Percentiles rank a stretch among this genome's conserved stretches.
Conservation (phyloP, 306 rosid species). For the Sophora flavescens region DNA sequence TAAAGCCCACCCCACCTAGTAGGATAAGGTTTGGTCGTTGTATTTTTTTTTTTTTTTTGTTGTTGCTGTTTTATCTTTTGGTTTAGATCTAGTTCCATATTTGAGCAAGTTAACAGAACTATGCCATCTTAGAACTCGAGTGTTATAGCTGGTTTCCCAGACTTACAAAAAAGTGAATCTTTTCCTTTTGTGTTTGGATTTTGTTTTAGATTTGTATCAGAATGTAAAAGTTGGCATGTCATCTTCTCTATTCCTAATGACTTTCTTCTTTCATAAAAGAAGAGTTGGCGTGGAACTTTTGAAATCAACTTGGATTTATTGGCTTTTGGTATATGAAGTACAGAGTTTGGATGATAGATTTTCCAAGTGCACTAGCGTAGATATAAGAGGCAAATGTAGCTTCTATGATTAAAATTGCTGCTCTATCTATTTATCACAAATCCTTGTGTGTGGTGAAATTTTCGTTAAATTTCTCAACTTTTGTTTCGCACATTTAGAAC, state of each 20-base stretch:
- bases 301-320: conserved; percentile 4
- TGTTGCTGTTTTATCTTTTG: conserved; percentile 4
- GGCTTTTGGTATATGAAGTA: conserved; percentile 30
- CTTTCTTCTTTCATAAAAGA: neutral
- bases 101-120: neutral
- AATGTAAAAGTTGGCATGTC: conserved; percentile 7
- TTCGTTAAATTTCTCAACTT: conserved; percentile 32
- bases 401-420: conserved; percentile 11
- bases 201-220: conserved; percentile 28
- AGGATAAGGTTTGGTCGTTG: neutral
- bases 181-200: neutral
- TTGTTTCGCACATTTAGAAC: conserved; percentile 33
- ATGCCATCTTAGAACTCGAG: conserved; percentile 12
- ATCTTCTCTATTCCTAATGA: neutral
- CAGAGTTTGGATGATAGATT: conserved; percentile 5
- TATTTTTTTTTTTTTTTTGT: neutral
- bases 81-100: conserved; percentile 28
- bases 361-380: neutral
- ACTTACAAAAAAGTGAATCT: neutral
- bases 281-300: neutral
- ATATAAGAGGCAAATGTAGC: conserved; percentile 32
- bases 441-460: neutral
- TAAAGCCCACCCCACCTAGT: conserved; percentile 1
- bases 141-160: neutral
- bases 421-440: neutral